Evolutionary conservation across 108 stramenopile genomes (phyloP).

Genomic region (Bacterosira constricta): DNA sequence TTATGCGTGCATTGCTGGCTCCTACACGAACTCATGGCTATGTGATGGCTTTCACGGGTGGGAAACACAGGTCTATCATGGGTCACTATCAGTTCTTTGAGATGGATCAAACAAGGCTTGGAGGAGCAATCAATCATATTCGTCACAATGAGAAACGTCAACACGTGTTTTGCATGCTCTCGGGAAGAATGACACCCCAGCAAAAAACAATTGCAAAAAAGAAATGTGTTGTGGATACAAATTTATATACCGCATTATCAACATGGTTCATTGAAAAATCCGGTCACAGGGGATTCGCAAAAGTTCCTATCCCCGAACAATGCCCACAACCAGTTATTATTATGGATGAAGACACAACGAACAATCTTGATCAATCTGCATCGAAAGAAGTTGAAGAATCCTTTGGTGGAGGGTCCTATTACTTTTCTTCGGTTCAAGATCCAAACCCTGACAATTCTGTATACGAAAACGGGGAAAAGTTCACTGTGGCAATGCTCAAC

Average conservation of each 20-base stretch:
- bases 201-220: constrained; percentile 9
- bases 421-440: constrained; percentile 14
- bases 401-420: constrained; percentile 1
- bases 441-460: constrained; percentile 7
- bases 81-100: constrained; percentile 26
- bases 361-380: neutral
- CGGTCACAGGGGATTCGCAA: too few relatives aligned
- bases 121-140: constrained; percentile 12
- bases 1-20: neutral
- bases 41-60: constrained; percentile 12
- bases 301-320: too few relatives aligned
- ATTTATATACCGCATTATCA: too few relatives aligned
- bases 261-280: too few relatives aligned
- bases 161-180: constrained; percentile 18
- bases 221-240: too few relatives aligned
- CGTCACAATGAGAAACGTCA: neutral
- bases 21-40: constrained; percentile 19
- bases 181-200: constrained; percentile 23
- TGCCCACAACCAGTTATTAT: too few relatives aligned
- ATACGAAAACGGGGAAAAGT: neutral
- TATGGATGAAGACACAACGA: too few relatives aligned
- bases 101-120: constrained; percentile 17
- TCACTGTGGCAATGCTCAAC: constrained; percentile 12
- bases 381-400: neutral
- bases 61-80: constrained; percentile 16